These are phyloP conservation scores for Globisporangium recalcitrans DNA, from an alignment of 352 stramenopile species.

Conservation along the genomic window DNA sequence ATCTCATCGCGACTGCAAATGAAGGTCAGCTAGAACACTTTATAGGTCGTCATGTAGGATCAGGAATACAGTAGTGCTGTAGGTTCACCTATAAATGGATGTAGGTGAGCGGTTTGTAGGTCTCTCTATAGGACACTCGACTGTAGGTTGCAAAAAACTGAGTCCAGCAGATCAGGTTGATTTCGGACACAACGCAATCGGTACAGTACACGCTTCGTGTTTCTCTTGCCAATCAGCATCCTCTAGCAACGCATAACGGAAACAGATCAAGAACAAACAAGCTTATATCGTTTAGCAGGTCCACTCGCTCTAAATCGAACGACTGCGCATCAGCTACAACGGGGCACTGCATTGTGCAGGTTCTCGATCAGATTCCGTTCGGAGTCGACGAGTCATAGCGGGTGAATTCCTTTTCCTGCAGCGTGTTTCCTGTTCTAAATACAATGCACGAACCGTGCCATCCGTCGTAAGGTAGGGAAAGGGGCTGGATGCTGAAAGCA, in stretches of 20 bases:
- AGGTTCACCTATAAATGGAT: neutral
- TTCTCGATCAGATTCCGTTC: neutral
- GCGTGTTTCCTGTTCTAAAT: neutral
- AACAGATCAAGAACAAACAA: neutral
- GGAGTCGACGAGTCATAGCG: neutral
- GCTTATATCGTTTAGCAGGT: no score
- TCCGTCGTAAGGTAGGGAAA: neutral
- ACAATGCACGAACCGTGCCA: neutral
- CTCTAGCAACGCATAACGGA: neutral
- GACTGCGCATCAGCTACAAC: neutral
- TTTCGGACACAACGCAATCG: neutral
- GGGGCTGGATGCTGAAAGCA: neutral
- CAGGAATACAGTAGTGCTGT: neutral
- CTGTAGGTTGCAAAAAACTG: neutral
- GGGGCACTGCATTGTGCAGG: neutral
- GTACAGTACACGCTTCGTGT: neutral
- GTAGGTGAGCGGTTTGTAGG: neutral
- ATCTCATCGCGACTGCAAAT: no score
- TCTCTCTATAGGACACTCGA: neutral
- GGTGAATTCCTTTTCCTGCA: neutral
- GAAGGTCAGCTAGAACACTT: no score
- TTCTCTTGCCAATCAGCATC: neutral
- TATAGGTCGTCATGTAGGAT: no score
- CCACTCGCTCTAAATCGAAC: no score
- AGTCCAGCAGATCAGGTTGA: neutral